Conservation (phyloP, 345 rosid species). For the Linum tenue region DNA sequence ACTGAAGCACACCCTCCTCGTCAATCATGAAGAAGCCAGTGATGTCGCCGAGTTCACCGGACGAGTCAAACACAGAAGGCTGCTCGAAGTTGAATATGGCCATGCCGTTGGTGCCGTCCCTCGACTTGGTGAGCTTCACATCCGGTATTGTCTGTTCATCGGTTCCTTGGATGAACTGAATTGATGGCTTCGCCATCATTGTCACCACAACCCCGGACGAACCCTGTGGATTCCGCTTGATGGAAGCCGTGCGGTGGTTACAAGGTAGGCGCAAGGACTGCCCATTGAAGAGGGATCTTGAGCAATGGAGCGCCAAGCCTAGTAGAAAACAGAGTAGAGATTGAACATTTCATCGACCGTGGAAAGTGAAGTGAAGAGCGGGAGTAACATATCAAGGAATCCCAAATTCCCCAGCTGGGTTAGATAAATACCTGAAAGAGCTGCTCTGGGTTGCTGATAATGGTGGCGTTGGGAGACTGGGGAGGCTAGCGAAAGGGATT, state of each 20-base stretch:
- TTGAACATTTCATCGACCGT: neutral
- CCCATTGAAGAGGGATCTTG: slow-evolving; percentile 39
- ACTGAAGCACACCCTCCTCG: slow-evolving; percentile 88
- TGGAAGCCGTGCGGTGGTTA: slow-evolving; percentile 7
- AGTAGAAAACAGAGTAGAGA: slow-evolving; percentile 13
- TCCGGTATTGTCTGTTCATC: slow-evolving; percentile 83
- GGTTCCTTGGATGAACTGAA: slow-evolving; percentile 89
- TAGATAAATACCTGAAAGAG: slow-evolving; percentile 24
- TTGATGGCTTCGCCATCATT: slow-evolving; percentile 66
- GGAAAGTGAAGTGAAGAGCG: neutral
- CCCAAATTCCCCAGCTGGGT: too few species aligned
- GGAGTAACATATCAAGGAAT: neutral
- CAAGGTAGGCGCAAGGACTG: slow-evolving; percentile 27
- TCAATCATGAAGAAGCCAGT: slow-evolving; percentile 96
- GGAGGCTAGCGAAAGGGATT: slow-evolving; percentile 35
- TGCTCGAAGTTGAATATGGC: slow-evolving; percentile 73
- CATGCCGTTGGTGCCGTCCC: slow-evolving; percentile 76
- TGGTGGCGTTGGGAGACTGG: slow-evolving; percentile 24
- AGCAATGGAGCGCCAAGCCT: slow-evolving; percentile 29
- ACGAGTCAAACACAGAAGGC: slow-evolving; percentile 83
- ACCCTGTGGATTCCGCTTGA: slow-evolving; percentile 14
- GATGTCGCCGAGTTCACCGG: slow-evolving; percentile 82
- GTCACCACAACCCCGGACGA: slow-evolving; percentile 20
- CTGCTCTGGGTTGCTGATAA: slow-evolving; percentile 20
- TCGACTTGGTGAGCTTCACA: slow-evolving; percentile 75